Conservation (phyloP, 352 stramenopile species). For the Proteromonas lacertae region DNA sequence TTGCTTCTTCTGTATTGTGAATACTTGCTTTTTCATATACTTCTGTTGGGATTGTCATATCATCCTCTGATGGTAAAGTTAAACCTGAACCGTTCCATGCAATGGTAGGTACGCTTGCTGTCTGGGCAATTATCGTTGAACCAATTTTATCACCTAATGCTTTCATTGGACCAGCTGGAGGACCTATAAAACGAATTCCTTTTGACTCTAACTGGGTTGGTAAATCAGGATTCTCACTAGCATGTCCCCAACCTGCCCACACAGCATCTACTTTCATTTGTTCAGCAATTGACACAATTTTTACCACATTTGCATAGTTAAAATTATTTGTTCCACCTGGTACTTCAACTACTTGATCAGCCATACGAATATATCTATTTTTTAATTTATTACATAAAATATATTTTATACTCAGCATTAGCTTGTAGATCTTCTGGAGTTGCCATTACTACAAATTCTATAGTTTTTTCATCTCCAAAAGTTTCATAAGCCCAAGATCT, state of each 20-base stretch:
- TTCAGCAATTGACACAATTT: slow-evolving; percentile 73
- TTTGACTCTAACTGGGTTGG: slow-evolving; percentile 60
- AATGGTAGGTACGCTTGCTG: slow-evolving; percentile 86
- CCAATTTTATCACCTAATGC: slow-evolving; percentile 98
- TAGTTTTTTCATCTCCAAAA: slow-evolving; percentile 21
- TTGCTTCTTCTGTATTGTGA: slow-evolving; percentile 44
- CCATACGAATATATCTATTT: slow-evolving; percentile 99
- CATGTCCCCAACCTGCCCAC: slow-evolving; percentile 81
- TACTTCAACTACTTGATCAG: slow-evolving; percentile 94
- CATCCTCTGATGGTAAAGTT: slow-evolving; percentile 44
- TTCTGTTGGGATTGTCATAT: slow-evolving; percentile 34
- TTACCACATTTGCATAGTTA: slow-evolving; percentile 98
- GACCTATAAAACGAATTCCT: slow-evolving; percentile 88
- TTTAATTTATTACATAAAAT: slow-evolving; percentile 12
- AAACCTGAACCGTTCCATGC: slow-evolving; percentile 89
- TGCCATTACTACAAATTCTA: slow-evolving; percentile 91
- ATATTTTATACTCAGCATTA: slow-evolving; percentile 97
- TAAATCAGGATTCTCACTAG: slow-evolving; percentile 79
- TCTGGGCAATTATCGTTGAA: slow-evolving; percentile 97
- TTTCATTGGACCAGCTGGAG: slow-evolving; percentile 78
- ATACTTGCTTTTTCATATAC: slow-evolving; percentile 72
- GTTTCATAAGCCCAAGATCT: slow-evolving; percentile 89
- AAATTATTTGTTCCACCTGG: slow-evolving; percentile 98
- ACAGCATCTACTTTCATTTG: slow-evolving; percentile 78
- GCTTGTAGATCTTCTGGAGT: slow-evolving; percentile 91